Conservation (phyloP, 1,284 basidiomycete species). For the Porodaedalea pini region DNA sequence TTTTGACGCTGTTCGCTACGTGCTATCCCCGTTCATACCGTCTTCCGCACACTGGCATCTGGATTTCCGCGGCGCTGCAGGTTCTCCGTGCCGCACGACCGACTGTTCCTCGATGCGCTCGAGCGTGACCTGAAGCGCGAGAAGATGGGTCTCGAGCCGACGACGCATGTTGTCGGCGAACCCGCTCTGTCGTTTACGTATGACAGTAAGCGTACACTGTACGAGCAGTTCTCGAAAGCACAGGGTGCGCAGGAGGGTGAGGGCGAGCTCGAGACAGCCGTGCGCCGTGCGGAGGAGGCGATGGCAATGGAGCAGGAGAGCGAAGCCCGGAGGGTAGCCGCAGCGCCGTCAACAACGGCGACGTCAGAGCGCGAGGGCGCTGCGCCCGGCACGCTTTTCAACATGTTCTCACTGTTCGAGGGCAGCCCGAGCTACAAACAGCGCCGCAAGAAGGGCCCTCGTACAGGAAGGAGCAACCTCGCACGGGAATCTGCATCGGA, state of each 20-base stretch:
- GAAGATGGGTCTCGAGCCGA: conserved; percentile 82
- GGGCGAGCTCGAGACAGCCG: conserved; percentile 52
- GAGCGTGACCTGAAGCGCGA: conserved; percentile 92
- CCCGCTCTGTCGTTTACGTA: conserved; percentile 82
- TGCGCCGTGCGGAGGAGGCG: conserved; percentile 43
- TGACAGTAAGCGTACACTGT: conserved; percentile 79
- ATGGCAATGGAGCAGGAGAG: conserved; percentile 23
- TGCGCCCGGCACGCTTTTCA: conserved; percentile 52
- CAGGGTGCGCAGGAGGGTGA: conserved; percentile 51
- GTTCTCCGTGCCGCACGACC: conserved; percentile 87
- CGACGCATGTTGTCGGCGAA: conserved; percentile 73
- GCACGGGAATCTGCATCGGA: conserved; percentile 11
- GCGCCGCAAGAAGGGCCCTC: conserved; percentile 69
- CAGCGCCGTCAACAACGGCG: not conserved
- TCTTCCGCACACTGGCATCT: not conserved
- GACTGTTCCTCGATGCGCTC: conserved; percentile 91
- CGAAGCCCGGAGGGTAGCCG: not conserved
- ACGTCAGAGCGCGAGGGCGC: conserved; percentile 16
- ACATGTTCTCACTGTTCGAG: conserved; percentile 73
- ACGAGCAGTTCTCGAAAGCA: conserved; percentile 77
- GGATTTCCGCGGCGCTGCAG: conserved; percentile 38
- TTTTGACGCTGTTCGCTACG: not conserved
- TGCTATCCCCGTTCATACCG: not conserved
- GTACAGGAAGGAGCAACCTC: conserved; percentile 21
- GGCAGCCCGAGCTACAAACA: conserved; percentile 84